Conservation (phyloP, 78 protist genomes). For the Guillardia theta region DNA sequence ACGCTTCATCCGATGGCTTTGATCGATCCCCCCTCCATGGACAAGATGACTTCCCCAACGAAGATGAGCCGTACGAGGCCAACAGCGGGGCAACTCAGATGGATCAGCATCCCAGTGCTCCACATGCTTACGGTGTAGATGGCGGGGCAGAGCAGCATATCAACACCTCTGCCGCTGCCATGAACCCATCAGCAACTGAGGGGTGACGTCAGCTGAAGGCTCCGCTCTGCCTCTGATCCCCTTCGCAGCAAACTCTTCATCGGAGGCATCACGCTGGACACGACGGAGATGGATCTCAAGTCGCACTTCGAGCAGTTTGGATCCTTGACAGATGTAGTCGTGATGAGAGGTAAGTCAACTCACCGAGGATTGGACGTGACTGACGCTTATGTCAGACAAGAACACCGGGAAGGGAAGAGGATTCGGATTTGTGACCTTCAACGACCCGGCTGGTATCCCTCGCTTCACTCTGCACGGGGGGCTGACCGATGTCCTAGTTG, state of each 20-base stretch:
- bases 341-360: background rate
- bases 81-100: background rate
- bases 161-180: too few relatives aligned
- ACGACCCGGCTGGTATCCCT: background rate
- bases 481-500: too few relatives aligned
- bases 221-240: background rate
- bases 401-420: background rate
- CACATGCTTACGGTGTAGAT: background rate
- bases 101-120: background rate
- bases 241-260: background rate
- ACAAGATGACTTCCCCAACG: background rate
- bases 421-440: background rate
- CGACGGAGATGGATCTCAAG: background rate
- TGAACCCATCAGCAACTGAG: too few relatives aligned
- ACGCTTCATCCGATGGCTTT: background rate
- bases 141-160: background rate
- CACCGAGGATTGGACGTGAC: background rate
- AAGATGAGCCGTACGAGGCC: background rate
- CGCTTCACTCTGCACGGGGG: too few relatives aligned
- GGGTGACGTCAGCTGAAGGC: too few relatives aligned
- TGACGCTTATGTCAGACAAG: background rate
- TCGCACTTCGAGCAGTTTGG: background rate
- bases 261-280: conserved; percentile 1
- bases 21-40: background rate
- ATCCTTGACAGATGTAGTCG: background rate